phyloP scores from a whole-genome alignment of 257 asterid species.

The Nicotiana noctiflora region DNA sequence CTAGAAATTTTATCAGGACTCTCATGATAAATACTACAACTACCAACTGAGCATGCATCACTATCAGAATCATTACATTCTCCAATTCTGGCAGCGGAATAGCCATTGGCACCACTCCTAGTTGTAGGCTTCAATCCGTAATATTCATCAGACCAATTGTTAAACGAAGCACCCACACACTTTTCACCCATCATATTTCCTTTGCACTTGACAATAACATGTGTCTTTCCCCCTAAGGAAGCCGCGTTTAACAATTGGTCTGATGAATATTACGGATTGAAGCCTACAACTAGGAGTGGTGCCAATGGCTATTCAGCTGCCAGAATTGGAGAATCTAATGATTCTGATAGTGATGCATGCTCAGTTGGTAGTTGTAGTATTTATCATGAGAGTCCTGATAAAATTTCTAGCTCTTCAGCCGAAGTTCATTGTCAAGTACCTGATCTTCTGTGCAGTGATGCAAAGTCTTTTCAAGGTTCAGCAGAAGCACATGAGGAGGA shows the following conservation, averaged over 20 bases:
- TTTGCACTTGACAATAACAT: conserved; percentile 8
- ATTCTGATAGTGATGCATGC: conserved; percentile 25
- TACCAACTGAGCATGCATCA: conserved; percentile 35
- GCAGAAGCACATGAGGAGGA: too few relatives aligned
- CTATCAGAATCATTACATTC: conserved; percentile 21
- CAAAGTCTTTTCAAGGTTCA: too few relatives aligned
- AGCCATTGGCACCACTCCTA: not conserved
- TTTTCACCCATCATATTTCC: conserved; percentile 9
- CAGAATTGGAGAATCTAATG: conserved; percentile 14
- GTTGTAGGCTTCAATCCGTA: not conserved
- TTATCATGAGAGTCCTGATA: too few relatives aligned
- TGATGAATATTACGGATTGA: conserved; percentile 12
- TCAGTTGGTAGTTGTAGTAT: conserved; percentile 37
- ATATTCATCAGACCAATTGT: conserved; percentile 16
- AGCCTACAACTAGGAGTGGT: not conserved
- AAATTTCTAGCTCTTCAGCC: too few relatives aligned
- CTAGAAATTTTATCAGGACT: too few relatives aligned
- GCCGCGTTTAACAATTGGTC: conserved; percentile 8
- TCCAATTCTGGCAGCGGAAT: conserved; percentile 4
- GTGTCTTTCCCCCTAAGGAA: conserved; percentile 13
- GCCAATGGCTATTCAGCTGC: not conserved
- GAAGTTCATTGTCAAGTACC: too few relatives aligned
- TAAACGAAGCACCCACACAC: conserved; percentile 6
- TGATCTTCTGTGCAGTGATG: too few relatives aligned
- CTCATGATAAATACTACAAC: conserved; percentile 20